phyloP scores from a whole-genome alignment of 1,139 yeast species.

The Lizanozyma gosingica region DNA sequence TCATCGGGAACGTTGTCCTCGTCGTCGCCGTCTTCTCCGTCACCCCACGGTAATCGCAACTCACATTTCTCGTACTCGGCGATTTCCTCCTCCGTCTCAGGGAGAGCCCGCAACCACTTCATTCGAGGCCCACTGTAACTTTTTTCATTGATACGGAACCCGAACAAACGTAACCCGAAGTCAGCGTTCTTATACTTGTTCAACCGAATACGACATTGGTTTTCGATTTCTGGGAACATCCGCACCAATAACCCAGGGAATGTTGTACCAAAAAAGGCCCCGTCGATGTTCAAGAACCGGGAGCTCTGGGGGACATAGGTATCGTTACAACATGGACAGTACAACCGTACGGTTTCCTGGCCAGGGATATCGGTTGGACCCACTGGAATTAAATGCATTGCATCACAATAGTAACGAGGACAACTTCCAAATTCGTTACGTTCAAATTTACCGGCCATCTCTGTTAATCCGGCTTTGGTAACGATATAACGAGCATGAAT shows the following conservation, averaged over 20 bases:
- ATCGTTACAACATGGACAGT: constrained; percentile 92
- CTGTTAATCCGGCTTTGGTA: constrained; percentile 82
- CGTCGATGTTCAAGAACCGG: constrained; percentile 81
- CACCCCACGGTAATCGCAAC: constrained; percentile 38
- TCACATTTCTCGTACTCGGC: constrained; percentile 57
- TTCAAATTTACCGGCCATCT: constrained; percentile 95
- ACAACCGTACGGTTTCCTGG: constrained; percentile 81
- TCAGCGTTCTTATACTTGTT: constrained; percentile 43
- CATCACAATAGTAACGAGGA: constrained; percentile 84
- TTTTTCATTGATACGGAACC: constrained; percentile 70
- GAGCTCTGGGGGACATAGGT: constrained; percentile 81
- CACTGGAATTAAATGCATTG: constrained; percentile 87
- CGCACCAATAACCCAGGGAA: constrained; percentile 89
- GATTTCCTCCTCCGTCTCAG: constrained; percentile 48
- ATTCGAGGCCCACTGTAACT: constrained; percentile 85
- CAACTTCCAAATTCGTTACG: constrained; percentile 85
- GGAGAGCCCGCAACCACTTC: constrained; percentile 86
- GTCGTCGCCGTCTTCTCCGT: constrained; percentile 15
- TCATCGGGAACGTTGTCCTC: constrained; percentile 21
- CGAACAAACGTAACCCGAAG: constrained; percentile 75
- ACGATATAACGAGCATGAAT: constrained; percentile 90
- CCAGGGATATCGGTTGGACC: constrained; percentile 92
- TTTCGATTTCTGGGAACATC: constrained; percentile 78
- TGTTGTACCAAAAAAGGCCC: constrained; percentile 94
- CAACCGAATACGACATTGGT: constrained; percentile 31